Conservation (phyloP, 2,329 filamentous ascomycete genomes). For the Nigrospora oryzae region DNA sequence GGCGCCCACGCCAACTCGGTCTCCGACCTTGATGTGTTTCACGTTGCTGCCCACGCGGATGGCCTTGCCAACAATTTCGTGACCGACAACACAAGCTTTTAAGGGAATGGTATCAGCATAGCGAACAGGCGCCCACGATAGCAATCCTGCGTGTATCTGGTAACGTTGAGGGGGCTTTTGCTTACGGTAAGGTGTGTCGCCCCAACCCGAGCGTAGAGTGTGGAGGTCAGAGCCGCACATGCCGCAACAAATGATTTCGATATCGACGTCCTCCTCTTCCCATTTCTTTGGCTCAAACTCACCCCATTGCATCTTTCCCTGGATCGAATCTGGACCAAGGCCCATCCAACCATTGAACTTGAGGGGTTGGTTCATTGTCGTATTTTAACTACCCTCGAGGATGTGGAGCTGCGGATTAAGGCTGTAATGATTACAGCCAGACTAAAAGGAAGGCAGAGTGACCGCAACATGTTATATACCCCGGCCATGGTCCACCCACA, state of each 20-base stretch:
- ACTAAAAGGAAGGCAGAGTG: no score
- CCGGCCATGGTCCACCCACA: no score
- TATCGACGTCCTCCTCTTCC: constrained; percentile 52
- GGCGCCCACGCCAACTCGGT: constrained; percentile 56
- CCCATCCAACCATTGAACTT: constrained; percentile 4
- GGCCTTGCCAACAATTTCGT: constrained; percentile 50
- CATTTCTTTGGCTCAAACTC: constrained; percentile 20
- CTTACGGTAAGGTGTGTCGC: constrained; percentile 15
- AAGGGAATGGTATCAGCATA: no score
- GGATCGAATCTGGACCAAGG: neutral
- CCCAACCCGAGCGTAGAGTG: constrained; percentile 21
- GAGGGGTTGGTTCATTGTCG: neutral
- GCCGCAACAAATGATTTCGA: constrained; percentile 59
- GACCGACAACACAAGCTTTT: constrained; percentile 33
- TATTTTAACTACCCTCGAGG: no score
- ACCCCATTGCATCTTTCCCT: constrained; percentile 1
- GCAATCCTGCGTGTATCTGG: no score
- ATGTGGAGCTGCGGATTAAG: no score
- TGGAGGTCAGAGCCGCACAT: constrained; percentile 46
- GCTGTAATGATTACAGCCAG: no score
- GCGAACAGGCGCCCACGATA: constrained; percentile 6
- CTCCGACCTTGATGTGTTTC: constrained; percentile 46
- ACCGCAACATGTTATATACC: no score
- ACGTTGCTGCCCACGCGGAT: constrained; percentile 29
- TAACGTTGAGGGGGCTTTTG: neutral